A percentile compares a stretch with the other conserved stretches of the same genome.
Evolutionary conservation across 331 rosid genomes (phyloP).

Genomic region (Malus hybrid): DNA sequence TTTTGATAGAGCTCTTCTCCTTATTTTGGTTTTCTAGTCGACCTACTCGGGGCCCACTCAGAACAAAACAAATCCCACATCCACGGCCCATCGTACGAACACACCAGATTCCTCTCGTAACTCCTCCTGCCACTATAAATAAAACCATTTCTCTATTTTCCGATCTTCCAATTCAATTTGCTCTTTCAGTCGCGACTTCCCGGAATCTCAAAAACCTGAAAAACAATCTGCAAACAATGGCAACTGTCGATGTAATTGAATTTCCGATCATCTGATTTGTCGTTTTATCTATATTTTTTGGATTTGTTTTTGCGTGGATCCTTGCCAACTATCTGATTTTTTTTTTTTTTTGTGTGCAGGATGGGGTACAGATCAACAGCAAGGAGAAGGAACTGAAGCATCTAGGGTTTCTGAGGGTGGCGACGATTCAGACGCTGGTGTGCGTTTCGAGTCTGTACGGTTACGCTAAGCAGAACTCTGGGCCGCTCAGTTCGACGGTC

Average conservation of each 20-base stretch:
- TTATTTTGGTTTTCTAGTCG: neutral
- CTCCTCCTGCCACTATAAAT: neutral
- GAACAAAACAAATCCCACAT: neutral
- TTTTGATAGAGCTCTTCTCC: too few species aligned
- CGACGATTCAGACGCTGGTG: slow-evolving; percentile 39
- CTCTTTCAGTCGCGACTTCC: neutral
- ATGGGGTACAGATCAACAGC: slow-evolving; percentile 18
- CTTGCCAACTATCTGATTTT: neutral
- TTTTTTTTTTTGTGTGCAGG: neutral
- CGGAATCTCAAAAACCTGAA: neutral
- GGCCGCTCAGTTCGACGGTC: slow-evolving; percentile 60
- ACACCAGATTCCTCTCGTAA: neutral
- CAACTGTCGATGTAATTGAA: slow-evolving; percentile 27
- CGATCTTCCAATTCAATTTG: neutral
- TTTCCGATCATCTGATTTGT: neutral
- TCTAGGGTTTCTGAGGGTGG: slow-evolving; percentile 52
- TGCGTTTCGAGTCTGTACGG: slow-evolving; percentile 47
- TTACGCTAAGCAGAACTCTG: slow-evolving; percentile 63
- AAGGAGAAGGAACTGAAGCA: slow-evolving; percentile 40
- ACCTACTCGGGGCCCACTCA: neutral
- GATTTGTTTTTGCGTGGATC: neutral
- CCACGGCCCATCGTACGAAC: neutral
- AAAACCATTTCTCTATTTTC: neutral
- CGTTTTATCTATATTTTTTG: too few species aligned
- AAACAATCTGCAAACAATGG: slow-evolving; percentile 16